These are phyloP conservation scores for Pinus taeda DNA, from an alignment of 75 land plant species.

Conservation along the genomic window DNA sequence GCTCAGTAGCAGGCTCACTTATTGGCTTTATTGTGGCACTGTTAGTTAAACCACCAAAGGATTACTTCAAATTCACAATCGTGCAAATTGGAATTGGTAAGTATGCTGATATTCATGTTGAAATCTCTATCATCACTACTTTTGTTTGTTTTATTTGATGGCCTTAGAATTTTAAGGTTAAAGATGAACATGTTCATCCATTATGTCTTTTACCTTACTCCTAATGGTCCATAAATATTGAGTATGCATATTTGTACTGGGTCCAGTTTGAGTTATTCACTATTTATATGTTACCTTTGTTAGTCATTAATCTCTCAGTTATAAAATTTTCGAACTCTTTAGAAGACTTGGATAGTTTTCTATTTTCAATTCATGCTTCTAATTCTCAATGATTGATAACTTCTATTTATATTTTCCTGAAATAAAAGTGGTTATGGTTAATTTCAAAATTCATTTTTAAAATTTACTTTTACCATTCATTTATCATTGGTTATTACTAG, in stretches of 20 bases:
- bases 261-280: neutral
- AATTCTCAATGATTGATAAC: neutral
- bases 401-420: too few relatives aligned
- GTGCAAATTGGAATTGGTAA: conserved; percentile 90
- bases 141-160: neutral
- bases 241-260: neutral
- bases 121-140: neutral
- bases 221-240: neutral
- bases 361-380: neutral
- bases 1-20: conserved; percentile 59
- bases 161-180: neutral
- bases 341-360: neutral
- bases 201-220: neutral
- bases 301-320: neutral
- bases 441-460: neutral
- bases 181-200: neutral
- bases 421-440: too few relatives aligned
- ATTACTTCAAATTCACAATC: conserved; percentile 86
- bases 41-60: conserved; percentile 74
- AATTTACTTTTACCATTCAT: neutral
- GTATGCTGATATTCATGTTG: neutral
- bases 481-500: neutral
- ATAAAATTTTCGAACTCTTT: too few relatives aligned
- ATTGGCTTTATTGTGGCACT: conserved; percentile 73
- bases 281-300: neutral